Base-by-base conservation (phyloP, 768 basidiomycete genomes). In the Naganishia onofrii region DNA sequence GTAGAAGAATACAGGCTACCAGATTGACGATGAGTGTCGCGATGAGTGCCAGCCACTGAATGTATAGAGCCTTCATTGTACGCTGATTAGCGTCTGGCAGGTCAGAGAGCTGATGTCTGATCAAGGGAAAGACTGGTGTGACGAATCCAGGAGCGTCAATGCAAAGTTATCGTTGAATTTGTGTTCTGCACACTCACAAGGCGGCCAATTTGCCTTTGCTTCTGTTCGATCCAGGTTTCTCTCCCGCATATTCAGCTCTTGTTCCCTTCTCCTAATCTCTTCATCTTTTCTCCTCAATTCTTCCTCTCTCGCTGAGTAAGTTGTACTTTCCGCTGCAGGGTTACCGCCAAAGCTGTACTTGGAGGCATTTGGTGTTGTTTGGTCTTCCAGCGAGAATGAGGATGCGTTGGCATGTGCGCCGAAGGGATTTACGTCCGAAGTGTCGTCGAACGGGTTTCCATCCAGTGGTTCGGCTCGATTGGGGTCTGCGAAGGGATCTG, bases 11-110 rank as follows among this genome's bases (percentile, higher is more conserved):
- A 80, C 91, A 94, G 31, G 91, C 90, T 65, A 97, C 84, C 83
- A 96, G 85, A 84, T 99, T 99, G 78, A 97, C 72, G 77, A 94
- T 80, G 64, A 98, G 84, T 8, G 93, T 93, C 46, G 82, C 86
- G 28, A 88, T 76, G 28, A 99, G 89, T 72, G 93, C 88, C 53
- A 98, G 88, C 96, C 96, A 99, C 75, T 98, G 86, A 77, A 92
- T 89, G 79, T 91, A 98, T 71, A 99, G 82, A 44, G 92, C 88
- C 57, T 88, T 89, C 74, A 97, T 89, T 71, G 93, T 86, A 4
- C 87, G 84, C 72, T 87, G 87, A 68, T 89, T 90, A 0, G 86
- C 85, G 71, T 91, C 88, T 17, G 92, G 93, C 68, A 97, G 93
- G 81, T 93, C 93, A 70, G 65, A 31, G 77, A 97, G 95, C 69